Conservation (phyloP, 177 flowering plant genomes). For the Vitis hybrid region DNA sequence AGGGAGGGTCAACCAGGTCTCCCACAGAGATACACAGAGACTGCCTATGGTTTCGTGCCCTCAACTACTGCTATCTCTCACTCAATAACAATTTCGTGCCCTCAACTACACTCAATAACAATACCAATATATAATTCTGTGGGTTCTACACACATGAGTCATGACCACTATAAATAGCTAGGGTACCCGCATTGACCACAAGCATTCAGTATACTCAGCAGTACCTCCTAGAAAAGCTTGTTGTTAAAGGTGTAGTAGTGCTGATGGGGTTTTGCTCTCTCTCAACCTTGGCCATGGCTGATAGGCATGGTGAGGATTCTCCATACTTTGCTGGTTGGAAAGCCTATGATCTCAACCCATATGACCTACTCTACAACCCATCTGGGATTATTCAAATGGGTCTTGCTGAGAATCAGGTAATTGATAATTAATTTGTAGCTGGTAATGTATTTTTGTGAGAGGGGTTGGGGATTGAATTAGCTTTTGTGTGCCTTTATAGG, state of each 20-base stretch:
- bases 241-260: background rate
- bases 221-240: too few species aligned
- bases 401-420: conserved; percentile 43
- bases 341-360: conserved; percentile 38
- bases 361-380: conserved; percentile 21
- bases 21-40: background rate
- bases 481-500: conserved; percentile 6
- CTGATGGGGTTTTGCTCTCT: conserved; percentile 9
- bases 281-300: conserved; percentile 23
- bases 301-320: conserved; percentile 34
- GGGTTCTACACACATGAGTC: background rate
- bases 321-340: conserved; percentile 44
- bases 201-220: background rate
- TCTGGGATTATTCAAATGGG: conserved; percentile 21
- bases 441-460: background rate
- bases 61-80: background rate
- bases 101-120: too few species aligned
- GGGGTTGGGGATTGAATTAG: background rate
- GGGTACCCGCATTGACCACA: too few species aligned
- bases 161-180: background rate
- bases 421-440: background rate
- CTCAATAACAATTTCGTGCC: too few species aligned
- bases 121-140: conserved; percentile 4
- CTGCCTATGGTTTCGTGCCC: background rate
- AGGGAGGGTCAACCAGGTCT: background rate